phyloP scores from a whole-genome alignment of 345 rosid genomes.

The Eucalyptus pauciflora region DNA sequence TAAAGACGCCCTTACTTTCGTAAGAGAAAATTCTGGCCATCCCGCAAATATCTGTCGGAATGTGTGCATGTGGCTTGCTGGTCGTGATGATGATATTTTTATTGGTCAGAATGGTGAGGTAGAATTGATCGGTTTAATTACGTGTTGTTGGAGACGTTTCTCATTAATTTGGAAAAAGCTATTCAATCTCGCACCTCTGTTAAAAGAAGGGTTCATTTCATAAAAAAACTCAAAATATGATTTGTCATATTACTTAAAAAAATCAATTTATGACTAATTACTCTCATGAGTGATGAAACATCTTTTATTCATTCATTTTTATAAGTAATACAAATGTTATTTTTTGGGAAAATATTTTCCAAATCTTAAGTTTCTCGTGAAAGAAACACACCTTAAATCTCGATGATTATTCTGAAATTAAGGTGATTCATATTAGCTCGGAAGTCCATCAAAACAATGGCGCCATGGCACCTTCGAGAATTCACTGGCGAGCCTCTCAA shows the following conservation, averaged over 20 bases:
- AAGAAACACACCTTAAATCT: neutral
- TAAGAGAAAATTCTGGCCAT: neutral
- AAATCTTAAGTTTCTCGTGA: neutral
- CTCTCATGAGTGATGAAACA: no score
- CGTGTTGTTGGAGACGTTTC: neutral
- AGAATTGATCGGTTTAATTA: neutral
- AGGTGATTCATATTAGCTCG: neutral
- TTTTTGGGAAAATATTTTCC: fast-evolving
- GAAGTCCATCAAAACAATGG: neutral
- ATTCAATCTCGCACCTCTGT: neutral
- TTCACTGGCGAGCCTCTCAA: neutral
- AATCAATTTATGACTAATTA: neutral
- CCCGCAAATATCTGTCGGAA: neutral
- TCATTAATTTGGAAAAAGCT: neutral
- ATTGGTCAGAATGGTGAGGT: neutral
- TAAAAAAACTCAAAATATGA: neutral
- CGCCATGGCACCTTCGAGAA: neutral
- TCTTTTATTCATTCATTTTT: neutral
- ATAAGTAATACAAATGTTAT: fast-evolving
- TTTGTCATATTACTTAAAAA: neutral
- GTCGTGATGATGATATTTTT: neutral
- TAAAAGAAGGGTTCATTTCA: neutral
- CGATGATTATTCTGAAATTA: neutral
- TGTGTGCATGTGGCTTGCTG: neutral
- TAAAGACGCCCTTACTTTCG: neutral